A percentile compares a stretch with the other conserved stretches of the same genome.
Evolutionary conservation across 495 filamentous ascomycete species (phyloP).

Genomic region (Aspergillus homomorphus): DNA sequence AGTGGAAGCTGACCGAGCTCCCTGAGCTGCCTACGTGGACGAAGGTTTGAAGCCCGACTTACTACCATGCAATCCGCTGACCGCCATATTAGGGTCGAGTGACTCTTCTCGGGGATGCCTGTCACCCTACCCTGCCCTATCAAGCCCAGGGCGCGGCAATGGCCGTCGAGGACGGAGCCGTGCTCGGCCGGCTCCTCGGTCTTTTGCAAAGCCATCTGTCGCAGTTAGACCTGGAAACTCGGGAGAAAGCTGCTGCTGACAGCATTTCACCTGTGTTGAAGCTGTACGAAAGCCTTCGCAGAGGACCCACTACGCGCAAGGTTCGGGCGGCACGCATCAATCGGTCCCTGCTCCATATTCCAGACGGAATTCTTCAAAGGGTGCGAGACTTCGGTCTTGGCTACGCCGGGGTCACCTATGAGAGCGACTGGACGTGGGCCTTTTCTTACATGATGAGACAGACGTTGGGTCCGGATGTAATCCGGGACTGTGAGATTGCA

Average conservation of each 20-base stretch:
- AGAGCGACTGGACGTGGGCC: conserved; percentile 23
- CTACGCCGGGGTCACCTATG: conserved; percentile 15
- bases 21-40: conserved; percentile 43
- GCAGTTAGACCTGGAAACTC: background rate
- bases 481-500: conserved; percentile 10
- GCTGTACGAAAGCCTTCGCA: conserved; percentile 56
- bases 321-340: conserved; percentile 44
- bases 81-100: conserved; percentile 31
- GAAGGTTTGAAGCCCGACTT: conserved; percentile 27
- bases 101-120: conserved; percentile 57
- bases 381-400: conserved; percentile 32
- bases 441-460: conserved; percentile 15
- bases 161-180: conserved; percentile 44
- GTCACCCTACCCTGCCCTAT: conserved; percentile 59
- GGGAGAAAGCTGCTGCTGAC: background rate
- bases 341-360: conserved; percentile 53
- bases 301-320: conserved; percentile 50
- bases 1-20: conserved; percentile 59
- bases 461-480: conserved; percentile 16
- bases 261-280: conserved; percentile 39
- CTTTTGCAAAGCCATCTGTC: conserved; percentile 2
- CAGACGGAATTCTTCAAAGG: conserved; percentile 47
- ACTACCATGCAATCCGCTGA: conserved; percentile 8
- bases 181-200: conserved; percentile 38
- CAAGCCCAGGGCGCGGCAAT: conserved; percentile 45